A percentile compares a stretch with the other conserved stretches of the same genome.
Conservation (phyloP, 1,284 basidiomycete genomes). For the Naganishia sp. region DNA sequence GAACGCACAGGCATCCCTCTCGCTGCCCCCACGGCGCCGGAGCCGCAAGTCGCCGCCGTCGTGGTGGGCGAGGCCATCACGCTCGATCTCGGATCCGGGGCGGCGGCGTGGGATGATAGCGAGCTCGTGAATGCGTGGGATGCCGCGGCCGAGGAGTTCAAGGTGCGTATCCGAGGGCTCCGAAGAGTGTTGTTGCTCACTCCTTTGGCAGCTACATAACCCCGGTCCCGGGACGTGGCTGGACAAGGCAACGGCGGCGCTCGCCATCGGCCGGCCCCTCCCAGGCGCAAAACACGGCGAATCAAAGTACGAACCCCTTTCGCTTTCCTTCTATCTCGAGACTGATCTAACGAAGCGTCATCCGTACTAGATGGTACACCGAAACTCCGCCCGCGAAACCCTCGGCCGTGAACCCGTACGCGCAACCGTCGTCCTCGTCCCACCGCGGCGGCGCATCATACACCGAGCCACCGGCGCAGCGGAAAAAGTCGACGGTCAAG, state of each 20-base stretch:
- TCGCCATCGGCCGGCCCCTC: slow-evolving; percentile 45
- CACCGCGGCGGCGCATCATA: neutral
- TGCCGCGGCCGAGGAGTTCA: slow-evolving; percentile 52
- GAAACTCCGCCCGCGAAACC: slow-evolving; percentile 23
- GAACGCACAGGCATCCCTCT: slow-evolving; percentile 22
- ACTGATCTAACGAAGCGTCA: slow-evolving; percentile 25
- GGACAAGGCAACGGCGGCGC: slow-evolving; percentile 52
- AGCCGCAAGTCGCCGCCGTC: neutral
- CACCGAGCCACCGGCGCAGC: slow-evolving; percentile 1
- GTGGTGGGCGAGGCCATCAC: slow-evolving; percentile 10
- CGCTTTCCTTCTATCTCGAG: neutral
- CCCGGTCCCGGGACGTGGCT: slow-evolving; percentile 54
- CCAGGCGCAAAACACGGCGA: slow-evolving; percentile 42
- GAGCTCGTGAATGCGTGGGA: slow-evolving; percentile 52
- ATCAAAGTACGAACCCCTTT: slow-evolving; percentile 40
- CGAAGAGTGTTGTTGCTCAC: neutral
- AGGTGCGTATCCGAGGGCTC: slow-evolving; percentile 40
- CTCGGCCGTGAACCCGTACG: slow-evolving; percentile 6
- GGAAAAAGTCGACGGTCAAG: slow-evolving; percentile 15
- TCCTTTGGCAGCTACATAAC: slow-evolving; percentile 46
- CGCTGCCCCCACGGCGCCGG: neutral
- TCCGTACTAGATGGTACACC: slow-evolving; percentile 32
- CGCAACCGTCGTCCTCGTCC: neutral
- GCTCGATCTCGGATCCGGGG: slow-evolving; percentile 23
- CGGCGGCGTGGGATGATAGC: slow-evolving; percentile 51